Conservation (phyloP, 441 rosid genomes). For the Eugenia klotzschiana region DNA sequence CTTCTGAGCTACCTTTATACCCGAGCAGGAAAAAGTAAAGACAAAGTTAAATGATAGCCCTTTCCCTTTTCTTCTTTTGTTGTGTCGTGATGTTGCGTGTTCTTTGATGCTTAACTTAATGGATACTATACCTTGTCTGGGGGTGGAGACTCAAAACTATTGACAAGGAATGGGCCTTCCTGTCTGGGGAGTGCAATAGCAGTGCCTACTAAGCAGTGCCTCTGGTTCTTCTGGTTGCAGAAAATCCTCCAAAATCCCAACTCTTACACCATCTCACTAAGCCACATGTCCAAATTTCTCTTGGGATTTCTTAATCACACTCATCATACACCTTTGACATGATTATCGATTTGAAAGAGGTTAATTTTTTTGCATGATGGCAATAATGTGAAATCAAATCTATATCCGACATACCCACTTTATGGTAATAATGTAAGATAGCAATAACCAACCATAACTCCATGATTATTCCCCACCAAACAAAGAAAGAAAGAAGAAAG, state of each 20-base stretch:
- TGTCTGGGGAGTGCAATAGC: slow-evolving; percentile 18
- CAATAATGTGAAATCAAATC: slow-evolving; percentile 13
- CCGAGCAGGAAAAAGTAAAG: slow-evolving; percentile 27
- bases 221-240: background rate
- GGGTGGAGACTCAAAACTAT: slow-evolving; percentile 27
- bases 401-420: slow-evolving; percentile 15
- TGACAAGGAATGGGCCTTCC: slow-evolving; percentile 28
- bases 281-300: slow-evolving; percentile 4
- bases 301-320: background rate
- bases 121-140: slow-evolving; percentile 45
- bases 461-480: slow-evolving; percentile 18
- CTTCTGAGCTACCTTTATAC: slow-evolving; percentile 12
- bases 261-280: background rate
- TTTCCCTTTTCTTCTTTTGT: slow-evolving; percentile 6
- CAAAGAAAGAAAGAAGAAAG: background rate
- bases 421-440: slow-evolving; percentile 23
- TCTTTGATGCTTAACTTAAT: slow-evolving; percentile 51
- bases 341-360: background rate
- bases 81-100: slow-evolving; percentile 17
- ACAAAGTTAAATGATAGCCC: slow-evolving; percentile 39
- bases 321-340: slow-evolving; percentile 2
- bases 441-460: slow-evolving; percentile 18
- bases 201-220: slow-evolving; percentile 12
- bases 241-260: slow-evolving; percentile 1
- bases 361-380: slow-evolving; percentile 12